Conservation (phyloP, 306 rosid species). For the Alnus glutinosa region DNA sequence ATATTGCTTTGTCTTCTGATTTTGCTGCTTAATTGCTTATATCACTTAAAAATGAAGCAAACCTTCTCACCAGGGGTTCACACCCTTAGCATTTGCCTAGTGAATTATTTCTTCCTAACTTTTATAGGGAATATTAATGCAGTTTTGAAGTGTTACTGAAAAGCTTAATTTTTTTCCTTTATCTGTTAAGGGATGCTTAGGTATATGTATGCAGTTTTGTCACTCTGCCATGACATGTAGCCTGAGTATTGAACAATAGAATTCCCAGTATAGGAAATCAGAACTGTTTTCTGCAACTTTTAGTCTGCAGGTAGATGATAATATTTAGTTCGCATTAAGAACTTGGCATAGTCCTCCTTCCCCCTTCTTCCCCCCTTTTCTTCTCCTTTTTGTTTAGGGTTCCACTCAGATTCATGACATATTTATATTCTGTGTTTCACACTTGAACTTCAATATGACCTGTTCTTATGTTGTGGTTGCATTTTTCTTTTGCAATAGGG, state of each 20-base stretch:
- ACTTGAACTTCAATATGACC: not conserved
- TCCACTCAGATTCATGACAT: not conserved
- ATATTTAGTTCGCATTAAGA: not conserved
- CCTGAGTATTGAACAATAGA: not conserved
- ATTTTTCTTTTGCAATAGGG: conserved; percentile 52
- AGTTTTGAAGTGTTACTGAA: not conserved
- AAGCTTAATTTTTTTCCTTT: not conserved
- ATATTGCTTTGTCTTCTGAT: conserved; percentile 26
- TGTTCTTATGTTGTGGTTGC: conserved; percentile 3
- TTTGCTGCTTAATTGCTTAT: conserved; percentile 15
- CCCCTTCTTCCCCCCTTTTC: not conserved
- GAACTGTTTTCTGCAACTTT: not conserved
- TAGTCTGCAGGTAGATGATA: not conserved
- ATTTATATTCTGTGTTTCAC: not conserved
- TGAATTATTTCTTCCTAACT: not conserved
- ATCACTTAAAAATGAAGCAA: conserved; percentile 6
- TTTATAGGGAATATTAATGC: not conserved
- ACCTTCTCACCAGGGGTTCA: not conserved
- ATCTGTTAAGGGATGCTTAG: not conserved
- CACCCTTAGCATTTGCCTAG: not conserved
- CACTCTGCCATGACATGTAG: not conserved
- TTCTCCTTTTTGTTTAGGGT: not conserved
- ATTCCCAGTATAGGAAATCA: not conserved
- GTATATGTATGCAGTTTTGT: not conserved
- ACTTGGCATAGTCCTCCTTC: not conserved